Percentiles rank a stretch among this genome's conserved stretches.
These are phyloP conservation scores for Picochlorum sp. DNA, from an alignment of 139 green algal species.

Conservation along the genomic window DNA sequence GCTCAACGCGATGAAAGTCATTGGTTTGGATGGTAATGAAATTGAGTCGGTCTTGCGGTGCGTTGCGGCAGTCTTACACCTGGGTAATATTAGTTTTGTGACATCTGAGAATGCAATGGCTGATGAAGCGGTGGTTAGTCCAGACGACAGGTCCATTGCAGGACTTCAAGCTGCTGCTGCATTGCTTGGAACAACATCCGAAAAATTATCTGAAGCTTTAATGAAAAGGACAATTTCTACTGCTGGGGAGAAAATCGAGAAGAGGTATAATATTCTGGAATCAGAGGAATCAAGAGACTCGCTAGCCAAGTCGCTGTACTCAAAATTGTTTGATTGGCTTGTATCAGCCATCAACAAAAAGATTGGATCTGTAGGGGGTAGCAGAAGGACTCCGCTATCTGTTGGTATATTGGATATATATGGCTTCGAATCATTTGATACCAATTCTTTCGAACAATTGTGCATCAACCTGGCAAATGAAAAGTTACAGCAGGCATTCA, in stretches of 20 bases:
- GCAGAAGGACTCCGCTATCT: slow-evolving; percentile 8
- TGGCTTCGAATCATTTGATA: slow-evolving; percentile 81
- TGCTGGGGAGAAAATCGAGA: slow-evolving; percentile 60
- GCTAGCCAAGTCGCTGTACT: slow-evolving; percentile 83
- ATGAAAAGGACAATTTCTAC: slow-evolving; percentile 50
- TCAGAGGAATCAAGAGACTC: slow-evolving; percentile 61
- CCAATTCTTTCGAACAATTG: slow-evolving; percentile 92
- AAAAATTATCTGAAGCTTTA: slow-evolving; percentile 48
- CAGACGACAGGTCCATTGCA: neutral
- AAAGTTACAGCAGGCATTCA: slow-evolving; percentile 97
- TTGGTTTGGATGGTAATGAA: slow-evolving; percentile 46
- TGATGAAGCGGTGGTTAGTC: slow-evolving; percentile 30
- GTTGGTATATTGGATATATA: slow-evolving; percentile 92
- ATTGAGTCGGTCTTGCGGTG: slow-evolving; percentile 61
- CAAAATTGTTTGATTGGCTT: slow-evolving; percentile 74
- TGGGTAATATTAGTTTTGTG: slow-evolving; percentile 80
- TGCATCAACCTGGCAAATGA: slow-evolving; percentile 99
- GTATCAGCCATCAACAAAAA: slow-evolving; percentile 71
- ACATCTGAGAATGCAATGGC: neutral
- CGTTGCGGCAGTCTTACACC: slow-evolving; percentile 79
- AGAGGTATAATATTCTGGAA: slow-evolving; percentile 49
- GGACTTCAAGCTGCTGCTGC: slow-evolving; percentile 30
- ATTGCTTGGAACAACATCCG: slow-evolving; percentile 46
- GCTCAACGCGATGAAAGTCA: slow-evolving; percentile 61
- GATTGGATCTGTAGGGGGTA: slow-evolving; percentile 34